Percentiles rank a stretch among this genome's conserved stretches.
Conservation (phyloP, 2,329 filamentous ascomycete species). For the Colletotrichum lini region DNA sequence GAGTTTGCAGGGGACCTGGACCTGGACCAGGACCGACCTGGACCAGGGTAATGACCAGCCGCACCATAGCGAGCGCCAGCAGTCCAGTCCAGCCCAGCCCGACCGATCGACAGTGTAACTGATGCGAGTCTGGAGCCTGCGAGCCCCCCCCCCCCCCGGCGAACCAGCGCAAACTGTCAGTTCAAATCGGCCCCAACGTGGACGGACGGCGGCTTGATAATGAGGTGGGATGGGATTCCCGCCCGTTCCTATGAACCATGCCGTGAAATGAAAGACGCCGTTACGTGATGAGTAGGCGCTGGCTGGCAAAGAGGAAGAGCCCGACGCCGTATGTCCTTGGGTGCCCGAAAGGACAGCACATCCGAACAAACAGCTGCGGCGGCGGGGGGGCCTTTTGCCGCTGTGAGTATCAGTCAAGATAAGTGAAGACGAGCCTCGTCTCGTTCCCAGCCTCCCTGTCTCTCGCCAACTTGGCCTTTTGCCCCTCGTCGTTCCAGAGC, state of each 20-base stretch:
- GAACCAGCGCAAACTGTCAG: slow-evolving; percentile 17
- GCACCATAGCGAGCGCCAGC: not conserved
- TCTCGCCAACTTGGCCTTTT: slow-evolving; percentile 23
- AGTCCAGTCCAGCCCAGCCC: slow-evolving; percentile 16
- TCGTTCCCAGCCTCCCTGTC: slow-evolving; percentile 29
- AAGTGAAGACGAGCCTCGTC: slow-evolving; percentile 3
- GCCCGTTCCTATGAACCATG: not conserved
- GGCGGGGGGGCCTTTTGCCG: not conserved
- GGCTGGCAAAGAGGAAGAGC: slow-evolving; percentile 1
- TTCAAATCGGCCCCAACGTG: slow-evolving; percentile 5
- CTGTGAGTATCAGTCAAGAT: not conserved
- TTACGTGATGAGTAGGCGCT: slow-evolving; percentile 7
- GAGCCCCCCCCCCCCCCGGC: slow-evolving; percentile 3
- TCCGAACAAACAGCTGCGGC: not conserved
- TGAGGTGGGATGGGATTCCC: not conserved
- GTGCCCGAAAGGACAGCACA: not conserved
- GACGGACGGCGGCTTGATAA: not conserved
- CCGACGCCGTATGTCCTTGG: not conserved
- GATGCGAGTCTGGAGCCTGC: slow-evolving; percentile 10
- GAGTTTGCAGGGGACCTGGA: slow-evolving; percentile 3
- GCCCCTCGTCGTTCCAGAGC: slow-evolving; percentile 38
- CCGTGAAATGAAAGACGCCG: slow-evolving; percentile 1
- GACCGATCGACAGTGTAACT: slow-evolving; percentile 35
- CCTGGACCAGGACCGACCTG: not conserved
- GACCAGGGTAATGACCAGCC: not conserved